Evolutionary conservation across 768 basidiomycete species (phyloP).

Genomic region (Trichaptum fuscoviolaceum): DNA sequence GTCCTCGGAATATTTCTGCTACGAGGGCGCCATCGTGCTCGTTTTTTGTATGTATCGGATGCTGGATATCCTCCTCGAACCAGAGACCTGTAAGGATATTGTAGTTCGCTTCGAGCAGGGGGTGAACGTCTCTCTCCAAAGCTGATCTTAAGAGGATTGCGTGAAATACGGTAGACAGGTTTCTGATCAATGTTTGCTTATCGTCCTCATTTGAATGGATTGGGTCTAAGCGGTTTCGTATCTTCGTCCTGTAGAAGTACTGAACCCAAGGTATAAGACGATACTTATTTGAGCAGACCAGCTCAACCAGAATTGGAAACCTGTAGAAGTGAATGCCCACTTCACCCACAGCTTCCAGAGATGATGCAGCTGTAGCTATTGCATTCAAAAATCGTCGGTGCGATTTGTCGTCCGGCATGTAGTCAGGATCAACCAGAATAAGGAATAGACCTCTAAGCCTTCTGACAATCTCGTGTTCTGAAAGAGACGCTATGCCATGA

Average conservation of each 20-base stretch:
- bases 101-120: not conserved
- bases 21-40: not conserved
- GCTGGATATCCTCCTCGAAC: not conserved
- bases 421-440: too few species aligned
- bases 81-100: not conserved
- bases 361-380: too few species aligned
- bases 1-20: not conserved
- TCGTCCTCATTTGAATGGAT: not conserved
- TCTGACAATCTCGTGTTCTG: too few species aligned
- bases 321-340: not conserved
- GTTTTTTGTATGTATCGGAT: too few species aligned
- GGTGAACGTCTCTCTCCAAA: not conserved
- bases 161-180: not conserved
- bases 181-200: not conserved
- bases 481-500: too few species aligned
- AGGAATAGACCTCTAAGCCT: too few species aligned
- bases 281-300: not conserved
- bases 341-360: too few species aligned
- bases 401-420: too few species aligned
- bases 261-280: not conserved
- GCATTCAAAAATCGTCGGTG: too few species aligned
- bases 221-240: not conserved
- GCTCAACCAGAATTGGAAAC: not conserved
- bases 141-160: not conserved
- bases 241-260: not conserved